phyloP scores from a whole-genome alignment of 176 grass and related monocot species.

The Carex cristatella region DNA sequence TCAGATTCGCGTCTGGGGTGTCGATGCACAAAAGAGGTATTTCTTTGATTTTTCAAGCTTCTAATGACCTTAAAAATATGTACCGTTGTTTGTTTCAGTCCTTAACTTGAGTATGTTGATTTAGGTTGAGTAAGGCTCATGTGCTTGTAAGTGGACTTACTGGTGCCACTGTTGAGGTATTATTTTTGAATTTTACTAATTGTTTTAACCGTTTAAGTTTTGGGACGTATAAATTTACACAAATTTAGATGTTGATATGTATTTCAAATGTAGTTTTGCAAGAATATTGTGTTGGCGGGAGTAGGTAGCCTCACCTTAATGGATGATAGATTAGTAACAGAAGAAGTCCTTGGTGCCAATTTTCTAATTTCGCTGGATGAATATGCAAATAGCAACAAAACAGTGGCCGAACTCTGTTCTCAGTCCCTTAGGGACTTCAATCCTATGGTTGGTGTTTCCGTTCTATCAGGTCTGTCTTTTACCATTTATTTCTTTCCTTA shows the following conservation, averaged over 20 bases:
- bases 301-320: constrained; percentile 89
- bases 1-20: constrained; percentile 96
- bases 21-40: constrained; percentile 96
- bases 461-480: constrained; percentile 48
- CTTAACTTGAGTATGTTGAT: neutral
- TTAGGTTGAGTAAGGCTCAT: constrained; percentile 82
- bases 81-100: neutral
- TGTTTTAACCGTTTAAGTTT: neutral
- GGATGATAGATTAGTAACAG: constrained; percentile 63
- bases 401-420: constrained; percentile 62
- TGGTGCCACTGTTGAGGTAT: constrained; percentile 72
- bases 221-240: neutral
- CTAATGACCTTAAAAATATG: neutral
- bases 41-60: neutral
- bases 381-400: constrained; percentile 49
- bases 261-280: constrained; percentile 69
- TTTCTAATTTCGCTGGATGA: constrained; percentile 80
- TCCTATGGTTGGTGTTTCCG: constrained; percentile 75
- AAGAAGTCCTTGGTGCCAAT: constrained; percentile 63
- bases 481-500: constrained; percentile 9
- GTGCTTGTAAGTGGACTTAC: constrained; percentile 80
- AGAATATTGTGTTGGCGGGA: constrained; percentile 98
- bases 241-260: neutral
- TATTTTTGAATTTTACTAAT: neutral
- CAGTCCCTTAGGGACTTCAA: constrained; percentile 82